Evolutionary conservation across 192 early-diverging fungal genomes (phyloP).

Genomic region (Linnemannia elongata): DNA sequence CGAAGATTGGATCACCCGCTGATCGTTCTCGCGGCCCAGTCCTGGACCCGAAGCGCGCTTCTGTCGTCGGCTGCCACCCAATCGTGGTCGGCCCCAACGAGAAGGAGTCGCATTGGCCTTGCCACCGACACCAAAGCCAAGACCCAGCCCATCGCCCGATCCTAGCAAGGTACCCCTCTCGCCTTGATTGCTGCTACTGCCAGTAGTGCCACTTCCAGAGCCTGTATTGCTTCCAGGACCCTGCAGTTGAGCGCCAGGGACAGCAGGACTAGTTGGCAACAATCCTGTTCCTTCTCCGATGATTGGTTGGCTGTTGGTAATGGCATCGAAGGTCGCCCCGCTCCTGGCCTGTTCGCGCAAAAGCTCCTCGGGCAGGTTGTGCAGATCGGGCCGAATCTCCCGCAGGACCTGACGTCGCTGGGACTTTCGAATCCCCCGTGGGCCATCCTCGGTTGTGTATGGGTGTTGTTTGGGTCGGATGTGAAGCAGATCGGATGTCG

Average conservation of each 20-base stretch:
- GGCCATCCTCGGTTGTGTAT: constrained; percentile 35
- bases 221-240: constrained; percentile 1
- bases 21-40: constrained; percentile 45
- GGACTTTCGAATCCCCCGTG: constrained; percentile 38
- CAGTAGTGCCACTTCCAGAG: constrained; percentile 1
- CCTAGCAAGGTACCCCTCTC: constrained; percentile 46
- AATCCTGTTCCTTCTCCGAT: not conserved
- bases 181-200: not conserved
- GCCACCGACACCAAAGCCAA: constrained; percentile 45
- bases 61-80: constrained; percentile 16
- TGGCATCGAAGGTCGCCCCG: constrained; percentile 32
- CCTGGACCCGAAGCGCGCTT: constrained; percentile 35
- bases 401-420: constrained; percentile 35
- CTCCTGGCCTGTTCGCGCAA: constrained; percentile 46
- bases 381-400: constrained; percentile 48
- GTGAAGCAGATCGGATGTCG: constrained; percentile 28
- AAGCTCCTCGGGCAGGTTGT: constrained; percentile 50
- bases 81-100: constrained; percentile 22
- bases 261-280: not conserved
- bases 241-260: not conserved
- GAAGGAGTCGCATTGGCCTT: constrained; percentile 24
- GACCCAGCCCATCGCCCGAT: constrained; percentile 39
- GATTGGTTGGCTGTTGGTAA: constrained; percentile 4
- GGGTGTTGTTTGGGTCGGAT: constrained; percentile 44
- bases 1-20: constrained; percentile 45